These are phyloP conservation scores for Crithidia brevicula DNA, from an alignment of 208 protist species.

Conservation along the genomic window DNA sequence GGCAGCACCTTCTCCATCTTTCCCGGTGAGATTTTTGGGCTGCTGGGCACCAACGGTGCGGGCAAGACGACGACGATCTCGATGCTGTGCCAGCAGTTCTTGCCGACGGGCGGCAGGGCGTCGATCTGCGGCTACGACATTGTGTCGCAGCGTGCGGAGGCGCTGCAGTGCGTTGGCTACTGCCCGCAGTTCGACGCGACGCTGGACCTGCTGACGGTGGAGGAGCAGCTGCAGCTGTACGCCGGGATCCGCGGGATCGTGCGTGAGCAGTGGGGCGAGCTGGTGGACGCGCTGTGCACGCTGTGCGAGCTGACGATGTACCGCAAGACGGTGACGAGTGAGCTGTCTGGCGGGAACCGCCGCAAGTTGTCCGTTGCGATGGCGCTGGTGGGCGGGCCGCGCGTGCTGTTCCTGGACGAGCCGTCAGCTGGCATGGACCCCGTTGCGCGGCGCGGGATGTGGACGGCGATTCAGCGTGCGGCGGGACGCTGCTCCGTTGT, in stretches of 20 bases:
- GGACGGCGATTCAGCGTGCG: constrained; percentile 63
- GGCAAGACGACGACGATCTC: constrained; percentile 90
- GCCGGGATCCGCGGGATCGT: constrained; percentile 48
- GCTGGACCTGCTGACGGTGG: constrained; percentile 90
- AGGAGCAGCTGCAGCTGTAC: constrained; percentile 88
- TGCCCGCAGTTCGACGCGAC: constrained; percentile 97
- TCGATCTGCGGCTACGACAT: constrained; percentile 52
- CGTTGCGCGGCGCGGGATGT: constrained; percentile 56
- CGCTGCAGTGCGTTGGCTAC: constrained; percentile 88
- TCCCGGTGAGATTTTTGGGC: constrained; percentile 57
- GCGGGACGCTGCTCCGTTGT: constrained; percentile 65
- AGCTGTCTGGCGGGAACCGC: constrained; percentile 64
- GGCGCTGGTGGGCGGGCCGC: constrained; percentile 61
- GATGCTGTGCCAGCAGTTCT: constrained; percentile 80
- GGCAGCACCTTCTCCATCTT: constrained; percentile 52
- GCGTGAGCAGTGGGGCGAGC: constrained; percentile 48
- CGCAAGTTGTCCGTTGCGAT: constrained; percentile 67
- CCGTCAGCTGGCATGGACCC: constrained; percentile 81
- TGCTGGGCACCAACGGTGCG: constrained; percentile 87
- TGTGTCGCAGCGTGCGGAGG: constrained; percentile 48
- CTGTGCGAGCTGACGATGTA: constrained; percentile 80
- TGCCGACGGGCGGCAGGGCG: constrained; percentile 73
- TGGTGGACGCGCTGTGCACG: constrained; percentile 59
- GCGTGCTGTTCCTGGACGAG: constrained; percentile 74
- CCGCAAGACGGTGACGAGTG: constrained; percentile 15